Base-by-base conservation (phyloP, 768 basidiomycete genomes). In the Auricularia sp. region DNA sequence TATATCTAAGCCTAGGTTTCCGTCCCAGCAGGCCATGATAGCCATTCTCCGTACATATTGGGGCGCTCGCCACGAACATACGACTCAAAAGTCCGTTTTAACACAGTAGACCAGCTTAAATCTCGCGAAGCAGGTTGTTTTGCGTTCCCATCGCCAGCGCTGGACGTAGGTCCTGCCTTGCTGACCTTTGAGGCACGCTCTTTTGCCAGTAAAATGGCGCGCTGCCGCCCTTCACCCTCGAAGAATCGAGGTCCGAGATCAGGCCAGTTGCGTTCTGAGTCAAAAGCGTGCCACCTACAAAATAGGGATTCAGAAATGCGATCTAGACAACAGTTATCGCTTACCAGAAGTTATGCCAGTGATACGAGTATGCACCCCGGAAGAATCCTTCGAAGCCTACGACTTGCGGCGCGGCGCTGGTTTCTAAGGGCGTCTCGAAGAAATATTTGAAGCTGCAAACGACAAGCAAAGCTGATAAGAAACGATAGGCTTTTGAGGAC, bases 81-180 rank as follows among this genome's bases (percentile, higher is more conserved):
- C 36, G 72, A 75, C 73, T 81, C 80, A 64, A 81, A 80, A 35
- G 79, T 78, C 65, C 80, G 69, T 72, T 81, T 81, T 35, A 81
- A 62, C 8, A 80, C 78, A 10, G 80, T 75, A 16, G 74, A 68
- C 80, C 80, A 81, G 14, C 71, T 62, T 36, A 76, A 54, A 61
- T 76, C 75, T 18, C 71, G 62, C 63, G 74, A 33, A 5, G 16
- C 35, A 21, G 10, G 36, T 21, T 4, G 21, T 51, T 16, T 51
- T 18, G 16, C 14, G 47, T 18, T 51, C 21, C 11, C 47, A 21
- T 51, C 47, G 10, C 47, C 18, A 51, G 18, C 18, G 16, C 18
- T 51, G 6, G 47, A 51, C 7, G 14, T 23, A 29, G 29, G 16
- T 33, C 33, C 23, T 8, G 23, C 23, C 23, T 33, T 59, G 14